Conservation (phyloP, 495 filamentous ascomycete species). For the Neurospora tetraspora region DNA sequence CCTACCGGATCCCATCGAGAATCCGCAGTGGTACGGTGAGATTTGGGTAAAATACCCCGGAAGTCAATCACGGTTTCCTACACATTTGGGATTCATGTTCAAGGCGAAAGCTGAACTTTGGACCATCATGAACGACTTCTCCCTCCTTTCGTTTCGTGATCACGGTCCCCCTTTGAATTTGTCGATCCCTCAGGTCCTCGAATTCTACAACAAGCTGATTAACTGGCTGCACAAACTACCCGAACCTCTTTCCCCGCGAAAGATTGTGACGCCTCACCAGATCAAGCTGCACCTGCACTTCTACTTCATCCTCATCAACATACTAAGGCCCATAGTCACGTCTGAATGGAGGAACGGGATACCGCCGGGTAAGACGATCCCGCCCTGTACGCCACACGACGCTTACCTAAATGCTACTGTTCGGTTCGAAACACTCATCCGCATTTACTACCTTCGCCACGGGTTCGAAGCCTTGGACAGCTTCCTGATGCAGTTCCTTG, state of each 20-base stretch:
- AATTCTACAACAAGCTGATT: constrained; percentile 18
- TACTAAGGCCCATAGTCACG: constrained; percentile 12
- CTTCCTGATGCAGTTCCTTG: constrained; percentile 26
- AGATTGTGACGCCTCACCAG: constrained; percentile 27
- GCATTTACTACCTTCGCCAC: constrained; percentile 33
- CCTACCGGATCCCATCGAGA: constrained; percentile 20
- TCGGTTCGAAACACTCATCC: constrained; percentile 25
- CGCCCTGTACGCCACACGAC: constrained; percentile 8
- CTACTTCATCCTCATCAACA: constrained; percentile 13
- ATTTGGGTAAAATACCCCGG: constrained; percentile 27
- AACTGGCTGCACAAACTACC: constrained; percentile 23
- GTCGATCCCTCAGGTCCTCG: constrained; percentile 12
- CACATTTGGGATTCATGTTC: constrained; percentile 16
- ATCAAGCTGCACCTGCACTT: constrained; percentile 27
- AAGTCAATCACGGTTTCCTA: constrained; percentile 13
- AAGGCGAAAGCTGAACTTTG: constrained; percentile 28
- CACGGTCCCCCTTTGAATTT: constrained; percentile 3
- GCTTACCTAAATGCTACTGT: constrained; percentile 17
- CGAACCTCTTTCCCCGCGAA: constrained; percentile 21
- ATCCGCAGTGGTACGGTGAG: constrained; percentile 29
- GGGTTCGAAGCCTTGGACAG: constrained; percentile 26
- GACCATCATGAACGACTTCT: constrained; percentile 22
- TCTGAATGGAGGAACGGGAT: constrained; percentile 10
- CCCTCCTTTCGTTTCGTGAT: constrained; percentile 7
- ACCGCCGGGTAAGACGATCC: neutral